Conservation (phyloP, 176 grass and related monocot genomes). For the maize (Zea mays) region DNA sequence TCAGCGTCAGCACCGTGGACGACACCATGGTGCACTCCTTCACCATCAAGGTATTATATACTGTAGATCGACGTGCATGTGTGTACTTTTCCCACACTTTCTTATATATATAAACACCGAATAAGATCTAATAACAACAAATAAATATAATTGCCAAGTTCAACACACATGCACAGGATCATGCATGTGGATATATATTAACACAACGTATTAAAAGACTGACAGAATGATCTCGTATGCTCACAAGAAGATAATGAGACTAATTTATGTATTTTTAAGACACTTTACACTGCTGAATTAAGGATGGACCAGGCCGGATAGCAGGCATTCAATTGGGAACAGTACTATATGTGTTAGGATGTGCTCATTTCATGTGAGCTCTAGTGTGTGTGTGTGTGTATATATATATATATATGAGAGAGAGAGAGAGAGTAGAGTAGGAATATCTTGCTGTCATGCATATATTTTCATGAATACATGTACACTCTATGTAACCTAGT, state of each 20-base stretch:
- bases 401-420: too few species aligned
- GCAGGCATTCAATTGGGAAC: background rate
- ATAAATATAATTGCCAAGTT: too few species aligned
- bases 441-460: too few species aligned
- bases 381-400: too few species aligned
- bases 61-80: too few species aligned
- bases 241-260: background rate
- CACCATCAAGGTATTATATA: conserved; percentile 81
- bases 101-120: too few species aligned
- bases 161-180: background rate
- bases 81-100: too few species aligned
- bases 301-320: background rate
- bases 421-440: too few species aligned
- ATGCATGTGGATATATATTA: background rate
- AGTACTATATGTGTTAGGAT: background rate
- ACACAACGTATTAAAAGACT: background rate
- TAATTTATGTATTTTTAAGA: too few species aligned
- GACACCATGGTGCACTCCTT: conserved; percentile 81
- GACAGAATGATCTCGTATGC: background rate
- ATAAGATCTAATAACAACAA: too few species aligned
- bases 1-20: conserved; percentile 66
- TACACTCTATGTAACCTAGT: too few species aligned
- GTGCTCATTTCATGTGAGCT: conserved; percentile 33
- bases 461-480: background rate
- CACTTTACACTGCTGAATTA: background rate